A percentile compares a stretch with the other conserved stretches of the same genome.
Evolutionary conservation across 495 filamentous ascomycete genomes (phyloP).

Genomic region (Podospora pseudopauciseta): DNA sequence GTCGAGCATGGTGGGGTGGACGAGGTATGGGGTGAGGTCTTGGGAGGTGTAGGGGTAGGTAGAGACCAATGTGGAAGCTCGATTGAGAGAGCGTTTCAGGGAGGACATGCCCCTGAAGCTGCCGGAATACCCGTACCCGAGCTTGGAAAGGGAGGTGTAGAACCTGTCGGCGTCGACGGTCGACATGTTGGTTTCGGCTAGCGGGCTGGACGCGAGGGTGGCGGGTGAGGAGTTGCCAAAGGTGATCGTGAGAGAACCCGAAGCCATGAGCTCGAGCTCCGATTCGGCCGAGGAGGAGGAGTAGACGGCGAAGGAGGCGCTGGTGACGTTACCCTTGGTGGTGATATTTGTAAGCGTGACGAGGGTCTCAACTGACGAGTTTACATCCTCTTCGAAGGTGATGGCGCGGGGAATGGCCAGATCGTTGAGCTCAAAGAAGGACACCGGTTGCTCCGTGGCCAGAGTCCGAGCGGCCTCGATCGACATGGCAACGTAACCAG

Average conservation of each 20-base stretch:
- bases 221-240: neutral
- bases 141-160: neutral
- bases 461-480: slow-evolving; percentile 38
- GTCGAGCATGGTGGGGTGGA: slow-evolving; percentile 34
- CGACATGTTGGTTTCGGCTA: neutral
- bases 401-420: slow-evolving; percentile 20
- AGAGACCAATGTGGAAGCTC: neutral
- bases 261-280: slow-evolving; percentile 1
- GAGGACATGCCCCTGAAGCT: neutral
- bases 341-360: slow-evolving; percentile 15
- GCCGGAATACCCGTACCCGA: neutral
- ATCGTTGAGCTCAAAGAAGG: slow-evolving; percentile 23
- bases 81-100: neutral
- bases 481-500: slow-evolving; percentile 47
- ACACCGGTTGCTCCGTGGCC: neutral
- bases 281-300: neutral
- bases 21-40: slow-evolving; percentile 10
- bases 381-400: slow-evolving; percentile 15
- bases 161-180: neutral
- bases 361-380: slow-evolving; percentile 21
- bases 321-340: neutral
- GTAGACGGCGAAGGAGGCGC: neutral
- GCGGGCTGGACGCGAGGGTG: neutral
- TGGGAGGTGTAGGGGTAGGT: neutral
- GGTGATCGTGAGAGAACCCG: neutral